Base-by-base conservation (phyloP, 2,329 filamentous ascomycete species). In the Aspergillus costaricaensis region DNA sequence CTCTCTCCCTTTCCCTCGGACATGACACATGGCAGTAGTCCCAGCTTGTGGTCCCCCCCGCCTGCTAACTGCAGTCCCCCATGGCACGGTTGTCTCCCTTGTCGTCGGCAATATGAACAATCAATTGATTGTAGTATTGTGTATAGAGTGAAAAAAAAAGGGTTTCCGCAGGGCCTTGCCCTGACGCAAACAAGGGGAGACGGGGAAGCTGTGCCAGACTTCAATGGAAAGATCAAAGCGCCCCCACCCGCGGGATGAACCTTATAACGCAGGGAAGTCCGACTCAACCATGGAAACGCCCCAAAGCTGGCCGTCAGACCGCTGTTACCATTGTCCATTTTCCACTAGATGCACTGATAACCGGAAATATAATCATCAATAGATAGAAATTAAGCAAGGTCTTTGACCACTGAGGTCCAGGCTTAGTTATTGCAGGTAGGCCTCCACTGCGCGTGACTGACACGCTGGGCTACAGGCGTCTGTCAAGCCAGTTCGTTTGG, bases 211-310 rank as follows among this genome's bases (percentile, higher is more conserved):
- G 32, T 54, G 27, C 39, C 53, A 32, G 30, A 44, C 5, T 39
- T 25, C 39, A n/a, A 39, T 43, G 4, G 4, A 17, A 6, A 21
- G 43, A 47, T 38, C 21, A 50, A 59, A 23, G 47, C 53, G 53
- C 53, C 53, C 53, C 53, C 53, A 55, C 53, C 41, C 21, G 53
- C 53, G 53, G 53, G 53, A 55, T 55, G 25, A 55, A 55, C 53
- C 53, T 55, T 55, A 55, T 55, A 43, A 43, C 43, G 27, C 41
- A 39, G 53, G 39, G 43, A 21, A 32, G 53, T 44, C 25, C 30
- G n/a, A 44, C 47, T 50, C 47, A 32, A 50, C 47, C 47, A 50
- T 27, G 47, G 47, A 32, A 50, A 50, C 47, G 5, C 47, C 25
- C 25, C 25, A 27, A 27, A 50, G 47, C 25, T 10, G 25, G 25